phyloP scores from a whole-genome alignment of 768 basidiomycete species.

The Hygrocybe punicea region DNA sequence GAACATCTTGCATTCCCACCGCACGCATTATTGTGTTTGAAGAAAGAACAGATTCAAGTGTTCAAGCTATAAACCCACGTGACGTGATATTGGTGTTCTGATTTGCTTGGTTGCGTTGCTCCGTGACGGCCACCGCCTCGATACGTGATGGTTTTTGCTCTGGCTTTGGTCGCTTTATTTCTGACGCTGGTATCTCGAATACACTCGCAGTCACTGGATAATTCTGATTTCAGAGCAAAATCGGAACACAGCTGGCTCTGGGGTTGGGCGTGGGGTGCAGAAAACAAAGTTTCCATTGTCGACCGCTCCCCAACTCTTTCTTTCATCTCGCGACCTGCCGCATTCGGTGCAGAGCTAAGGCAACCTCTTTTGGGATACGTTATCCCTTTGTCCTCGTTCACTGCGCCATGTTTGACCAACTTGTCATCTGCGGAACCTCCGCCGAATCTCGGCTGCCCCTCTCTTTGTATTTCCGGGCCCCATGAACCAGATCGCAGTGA shows the following conservation, averaged over 20 bases:
- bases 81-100: too few relatives aligned
- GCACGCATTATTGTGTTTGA: too few relatives aligned
- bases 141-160: conserved; percentile 12
- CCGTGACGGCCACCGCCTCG: background rate
- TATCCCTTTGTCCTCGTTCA: conserved; percentile 66
- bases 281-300: conserved; percentile 70
- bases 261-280: conserved; percentile 68
- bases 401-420: conserved; percentile 46
- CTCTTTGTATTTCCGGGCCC: conserved; percentile 56
- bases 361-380: conserved; percentile 70
- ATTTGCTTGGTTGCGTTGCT: too few relatives aligned
- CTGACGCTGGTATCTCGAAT: conserved; percentile 11
- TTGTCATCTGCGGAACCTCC: conserved; percentile 17
- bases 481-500: conserved; percentile 59
- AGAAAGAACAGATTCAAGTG: too few relatives aligned
- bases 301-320: conserved; percentile 69
- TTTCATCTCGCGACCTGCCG: conserved; percentile 70
- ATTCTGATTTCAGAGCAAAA: conserved; percentile 31
- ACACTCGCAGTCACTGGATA: conserved; percentile 30
- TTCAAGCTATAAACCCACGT: too few relatives aligned
- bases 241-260: conserved; percentile 56
- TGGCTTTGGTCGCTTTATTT: conserved; percentile 29
- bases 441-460: conserved; percentile 63
- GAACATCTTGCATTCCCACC: too few relatives aligned
- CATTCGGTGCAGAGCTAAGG: conserved; percentile 70